These are phyloP conservation scores for Diaporthe sp. DNA, from an alignment of 2,329 filamentous ascomycete genomes.

Conservation along the genomic window DNA sequence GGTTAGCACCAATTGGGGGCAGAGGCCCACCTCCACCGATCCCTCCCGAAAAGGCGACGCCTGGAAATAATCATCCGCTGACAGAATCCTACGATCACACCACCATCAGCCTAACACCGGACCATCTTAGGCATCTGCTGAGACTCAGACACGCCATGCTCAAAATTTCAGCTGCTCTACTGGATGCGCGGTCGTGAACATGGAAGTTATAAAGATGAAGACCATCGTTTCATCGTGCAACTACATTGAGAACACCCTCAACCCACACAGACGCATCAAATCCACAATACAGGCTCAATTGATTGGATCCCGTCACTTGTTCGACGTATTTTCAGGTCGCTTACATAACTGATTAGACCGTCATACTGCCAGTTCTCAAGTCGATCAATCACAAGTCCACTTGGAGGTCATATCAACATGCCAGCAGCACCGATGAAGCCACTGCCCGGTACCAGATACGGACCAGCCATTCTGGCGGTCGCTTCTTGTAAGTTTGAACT, in stretches of 20 bases:
- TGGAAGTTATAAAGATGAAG: conserved; percentile 29
- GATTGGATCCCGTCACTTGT: not conserved
- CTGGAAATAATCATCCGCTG: conserved; percentile 36
- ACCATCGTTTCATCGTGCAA: conserved; percentile 1
- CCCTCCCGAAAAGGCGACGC: conserved; percentile 5
- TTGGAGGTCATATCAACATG: not conserved
- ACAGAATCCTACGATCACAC: conserved; percentile 37
- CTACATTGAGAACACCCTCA: not conserved
- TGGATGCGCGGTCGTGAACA: not conserved
- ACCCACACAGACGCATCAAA: not conserved
- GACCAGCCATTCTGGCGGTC: conserved; percentile 31
- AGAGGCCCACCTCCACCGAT: conserved; percentile 23
- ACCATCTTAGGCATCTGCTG: conserved; percentile 27
- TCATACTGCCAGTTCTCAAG: not conserved
- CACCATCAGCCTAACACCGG: conserved; percentile 34
- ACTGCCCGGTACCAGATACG: conserved; percentile 37
- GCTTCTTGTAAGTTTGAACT: conserved; percentile 2
- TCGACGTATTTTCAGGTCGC: not conserved
- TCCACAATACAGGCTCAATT: not conserved
- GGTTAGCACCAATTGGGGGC: conserved; percentile 29
- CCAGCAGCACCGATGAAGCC: conserved; percentile 31
- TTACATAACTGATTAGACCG: not conserved
- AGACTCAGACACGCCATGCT: conserved; percentile 31
- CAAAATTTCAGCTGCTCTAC: not conserved
- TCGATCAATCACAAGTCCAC: not conserved